Evolutionary conservation across 805 yeast species (phyloP).

Genomic region (Clavispora carvajalis): DNA sequence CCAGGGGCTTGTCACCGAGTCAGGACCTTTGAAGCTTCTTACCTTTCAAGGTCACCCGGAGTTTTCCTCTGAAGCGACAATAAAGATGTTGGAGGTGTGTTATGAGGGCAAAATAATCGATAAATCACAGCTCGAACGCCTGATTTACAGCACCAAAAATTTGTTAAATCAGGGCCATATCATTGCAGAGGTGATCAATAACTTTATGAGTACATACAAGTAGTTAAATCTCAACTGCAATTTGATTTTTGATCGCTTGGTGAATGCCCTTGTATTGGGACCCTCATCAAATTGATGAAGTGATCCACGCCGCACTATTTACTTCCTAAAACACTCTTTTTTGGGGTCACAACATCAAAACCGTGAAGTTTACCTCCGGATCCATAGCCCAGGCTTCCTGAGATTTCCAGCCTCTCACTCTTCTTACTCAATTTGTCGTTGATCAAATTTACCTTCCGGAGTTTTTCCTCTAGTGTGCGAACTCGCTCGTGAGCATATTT

Average conservation of each 20-base stretch:
- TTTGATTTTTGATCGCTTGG: too few relatives aligned
- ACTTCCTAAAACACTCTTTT: constrained; percentile 15
- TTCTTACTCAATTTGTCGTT: constrained; percentile 31
- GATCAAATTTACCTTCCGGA: constrained; percentile 24
- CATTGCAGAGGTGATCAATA: constrained; percentile 31
- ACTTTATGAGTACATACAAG: constrained; percentile 16
- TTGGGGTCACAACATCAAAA: constrained; percentile 32
- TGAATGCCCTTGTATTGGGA: too few relatives aligned
- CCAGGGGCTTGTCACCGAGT: constrained; percentile 56
- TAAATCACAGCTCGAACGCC: constrained; percentile 21
- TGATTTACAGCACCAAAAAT: constrained; percentile 24
- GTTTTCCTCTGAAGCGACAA: constrained; percentile 39
- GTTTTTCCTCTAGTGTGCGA: constrained; percentile 25
- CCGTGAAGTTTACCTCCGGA: constrained; percentile 37
- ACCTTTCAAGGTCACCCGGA: constrained; percentile 93
- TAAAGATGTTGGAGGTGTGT: constrained; percentile 20
- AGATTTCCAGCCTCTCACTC: constrained; percentile 9
- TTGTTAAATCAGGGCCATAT: constrained; percentile 37
- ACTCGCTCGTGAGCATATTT: constrained; percentile 33
- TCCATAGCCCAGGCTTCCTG: constrained; percentile 5
- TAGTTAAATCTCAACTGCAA: too few relatives aligned
- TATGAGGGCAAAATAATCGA: constrained; percentile 17
- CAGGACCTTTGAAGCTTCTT: constrained; percentile 45
- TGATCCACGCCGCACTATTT: background rate
- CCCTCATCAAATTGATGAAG: background rate